Percentiles rank a stretch among this genome's conserved stretches.
phyloP scores from a whole-genome alignment of 1,139 yeast genomes.

The Pichia sp. region DNA sequence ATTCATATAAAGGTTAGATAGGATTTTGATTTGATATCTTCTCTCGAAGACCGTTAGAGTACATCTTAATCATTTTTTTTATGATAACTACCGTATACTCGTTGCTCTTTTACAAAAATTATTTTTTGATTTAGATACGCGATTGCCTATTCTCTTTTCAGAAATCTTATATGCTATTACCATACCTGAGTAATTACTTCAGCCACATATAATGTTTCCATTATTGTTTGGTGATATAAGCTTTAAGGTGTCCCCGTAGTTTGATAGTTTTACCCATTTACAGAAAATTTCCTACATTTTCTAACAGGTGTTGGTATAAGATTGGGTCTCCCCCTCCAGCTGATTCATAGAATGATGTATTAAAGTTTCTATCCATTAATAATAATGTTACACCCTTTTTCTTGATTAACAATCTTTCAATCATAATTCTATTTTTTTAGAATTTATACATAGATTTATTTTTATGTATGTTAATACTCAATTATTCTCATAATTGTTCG shows the following conservation, averaged over 20 bases:
- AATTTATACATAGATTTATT: not conserved
- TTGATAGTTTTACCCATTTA: conserved; percentile 2
- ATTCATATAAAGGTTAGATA: not conserved
- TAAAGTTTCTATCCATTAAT: conserved; percentile 9
- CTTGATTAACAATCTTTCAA: not conserved
- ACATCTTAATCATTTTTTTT: not conserved
- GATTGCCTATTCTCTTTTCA: not conserved
- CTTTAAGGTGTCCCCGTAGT: conserved; percentile 6
- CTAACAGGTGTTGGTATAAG: conserved; percentile 5
- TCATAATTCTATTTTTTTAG: not conserved
- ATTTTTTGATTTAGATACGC: not conserved
- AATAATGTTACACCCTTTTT: not conserved
- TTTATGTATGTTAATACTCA: not conserved
- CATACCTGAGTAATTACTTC: not conserved
- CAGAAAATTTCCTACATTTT: not conserved
- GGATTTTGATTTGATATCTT: not conserved
- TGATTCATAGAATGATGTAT: conserved; percentile 10
- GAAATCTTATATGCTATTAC: not conserved
- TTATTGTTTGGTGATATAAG: conserved; percentile 1
- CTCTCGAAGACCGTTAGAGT: not conserved
- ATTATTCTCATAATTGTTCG: no score
- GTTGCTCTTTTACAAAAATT: not conserved
- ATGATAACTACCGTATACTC: not conserved
- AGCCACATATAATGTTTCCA: not conserved
- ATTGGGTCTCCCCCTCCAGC: conserved; percentile 9